Evolutionary conservation across 148 eudicot species (phyloP).

Genomic region (Arbutus unedo): DNA sequence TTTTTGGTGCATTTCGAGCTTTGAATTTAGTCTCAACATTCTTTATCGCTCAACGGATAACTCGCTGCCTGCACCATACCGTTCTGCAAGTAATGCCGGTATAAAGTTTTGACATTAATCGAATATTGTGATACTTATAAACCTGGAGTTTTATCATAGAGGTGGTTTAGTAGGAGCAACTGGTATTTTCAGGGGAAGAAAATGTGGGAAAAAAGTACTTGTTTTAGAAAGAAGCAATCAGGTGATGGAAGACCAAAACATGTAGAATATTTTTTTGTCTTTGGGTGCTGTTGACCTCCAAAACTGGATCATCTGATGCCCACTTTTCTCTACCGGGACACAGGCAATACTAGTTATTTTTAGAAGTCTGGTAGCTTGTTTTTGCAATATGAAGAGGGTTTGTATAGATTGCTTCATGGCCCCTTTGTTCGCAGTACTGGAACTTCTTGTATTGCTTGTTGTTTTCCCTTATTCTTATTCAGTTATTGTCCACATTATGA

Average conservation of each 20-base stretch:
- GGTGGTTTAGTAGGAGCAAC: slow-evolving; percentile 18
- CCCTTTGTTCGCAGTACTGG: slow-evolving; percentile 6
- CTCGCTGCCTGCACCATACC: neutral
- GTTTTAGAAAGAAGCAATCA: slow-evolving; percentile 9
- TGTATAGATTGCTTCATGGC: slow-evolving; percentile 27
- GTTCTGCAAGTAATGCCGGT: slow-evolving; percentile 8
- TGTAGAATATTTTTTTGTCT: neutral
- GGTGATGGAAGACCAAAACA: slow-evolving; percentile 8
- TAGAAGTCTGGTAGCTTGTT: neutral
- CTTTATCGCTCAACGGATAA: neutral
- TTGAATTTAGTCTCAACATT: slow-evolving; percentile 2
- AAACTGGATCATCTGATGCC: neutral
- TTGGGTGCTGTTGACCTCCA: slow-evolving; percentile 5
- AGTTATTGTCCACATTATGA: neutral
- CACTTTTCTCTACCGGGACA: neutral
- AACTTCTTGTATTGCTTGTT: neutral
- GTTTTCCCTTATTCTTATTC: neutral
- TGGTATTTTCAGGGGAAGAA: slow-evolving; percentile 4
- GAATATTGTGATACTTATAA: slow-evolving; percentile 16
- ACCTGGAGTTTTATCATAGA: slow-evolving; percentile 14
- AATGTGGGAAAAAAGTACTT: neutral
- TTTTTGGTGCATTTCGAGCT: slow-evolving; percentile 12
- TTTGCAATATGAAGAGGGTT: slow-evolving; percentile 12
- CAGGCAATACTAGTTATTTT: slow-evolving; percentile 11
- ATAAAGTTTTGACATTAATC: neutral